Conservation (phyloP, 176 grass and related monocot species). For the Juncus inflexus region DNA sequence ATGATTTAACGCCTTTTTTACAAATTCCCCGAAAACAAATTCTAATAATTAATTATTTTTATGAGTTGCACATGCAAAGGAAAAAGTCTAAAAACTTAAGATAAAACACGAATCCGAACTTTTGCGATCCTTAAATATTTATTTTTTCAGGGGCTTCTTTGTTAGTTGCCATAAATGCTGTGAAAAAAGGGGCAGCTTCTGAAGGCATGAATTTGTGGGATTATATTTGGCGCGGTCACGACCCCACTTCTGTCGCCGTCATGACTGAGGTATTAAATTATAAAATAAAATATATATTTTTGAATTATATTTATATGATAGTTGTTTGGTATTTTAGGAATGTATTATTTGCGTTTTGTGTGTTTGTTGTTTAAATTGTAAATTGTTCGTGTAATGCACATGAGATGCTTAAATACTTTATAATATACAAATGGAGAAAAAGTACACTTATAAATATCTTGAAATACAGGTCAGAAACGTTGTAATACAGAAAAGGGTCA, state of each 20-base stretch:
- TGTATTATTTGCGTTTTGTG: too few relatives aligned
- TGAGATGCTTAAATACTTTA: neutral
- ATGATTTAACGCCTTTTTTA: slow-evolving; percentile 1
- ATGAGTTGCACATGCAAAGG: too few relatives aligned
- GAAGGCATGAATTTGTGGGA: slow-evolving; percentile 87
- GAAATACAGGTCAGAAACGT: too few relatives aligned
- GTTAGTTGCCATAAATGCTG: slow-evolving; percentile 92
- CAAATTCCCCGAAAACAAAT: too few relatives aligned
- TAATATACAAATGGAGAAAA: neutral
- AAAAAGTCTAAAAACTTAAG: too few relatives aligned
- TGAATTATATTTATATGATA: too few relatives aligned
- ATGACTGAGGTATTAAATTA: slow-evolving; percentile 65
- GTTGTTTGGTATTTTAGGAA: too few relatives aligned
- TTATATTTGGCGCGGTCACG: slow-evolving; percentile 95
- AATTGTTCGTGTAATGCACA: slow-evolving; percentile 12
- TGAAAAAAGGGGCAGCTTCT: slow-evolving; percentile 84
- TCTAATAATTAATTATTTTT: too few relatives aligned
- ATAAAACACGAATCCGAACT: too few relatives aligned
- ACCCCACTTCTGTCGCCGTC: slow-evolving; percentile 98
- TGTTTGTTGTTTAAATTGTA: neutral
- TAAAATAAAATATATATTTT: too few relatives aligned
- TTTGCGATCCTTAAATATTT: slow-evolving; percentile 1
- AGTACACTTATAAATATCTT: too few relatives aligned
- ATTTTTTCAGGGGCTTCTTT: slow-evolving; percentile 73
- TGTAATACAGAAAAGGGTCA: too few relatives aligned